Conservation (phyloP, 257 asterid genomes). For the Jacaranda copaia region DNA sequence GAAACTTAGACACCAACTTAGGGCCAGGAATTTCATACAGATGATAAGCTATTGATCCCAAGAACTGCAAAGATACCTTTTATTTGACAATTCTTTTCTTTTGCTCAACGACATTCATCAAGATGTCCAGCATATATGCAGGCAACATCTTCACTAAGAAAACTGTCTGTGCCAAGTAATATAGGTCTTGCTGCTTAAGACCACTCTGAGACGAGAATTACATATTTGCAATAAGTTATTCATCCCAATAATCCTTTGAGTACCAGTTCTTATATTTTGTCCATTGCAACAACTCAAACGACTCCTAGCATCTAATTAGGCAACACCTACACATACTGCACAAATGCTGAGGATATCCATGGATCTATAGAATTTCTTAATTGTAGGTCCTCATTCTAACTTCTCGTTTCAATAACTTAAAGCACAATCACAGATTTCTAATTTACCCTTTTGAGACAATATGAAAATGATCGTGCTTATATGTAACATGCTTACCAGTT, state of each 20-base stretch:
- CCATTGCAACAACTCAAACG: too few species aligned
- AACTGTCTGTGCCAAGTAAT: not conserved
- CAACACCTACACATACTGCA: too few species aligned
- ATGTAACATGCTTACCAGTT: constrained; percentile 64
- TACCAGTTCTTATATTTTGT: too few species aligned
- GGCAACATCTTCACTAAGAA: not conserved
- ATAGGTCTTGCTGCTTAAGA: not conserved
- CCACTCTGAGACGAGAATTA: not conserved
- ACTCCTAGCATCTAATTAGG: too few species aligned
- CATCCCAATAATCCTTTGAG: not conserved
- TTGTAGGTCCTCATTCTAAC: not conserved
- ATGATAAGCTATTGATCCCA: not conserved
- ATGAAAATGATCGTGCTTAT: constrained; percentile 2
- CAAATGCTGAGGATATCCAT: too few species aligned
- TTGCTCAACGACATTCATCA: too few species aligned
- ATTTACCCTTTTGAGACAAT: not conserved
- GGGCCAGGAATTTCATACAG: not conserved
- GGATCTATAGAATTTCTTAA: not conserved
- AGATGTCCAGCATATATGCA: not conserved
- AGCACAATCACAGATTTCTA: constrained; percentile 8
- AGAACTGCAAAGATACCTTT: not conserved
- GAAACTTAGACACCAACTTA: too few species aligned
- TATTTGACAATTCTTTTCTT: constrained; percentile 2
- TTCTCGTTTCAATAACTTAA: not conserved
- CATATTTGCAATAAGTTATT: not conserved